phyloP scores from a whole-genome alignment of 306 rosid species.

The Morella rubra region DNA sequence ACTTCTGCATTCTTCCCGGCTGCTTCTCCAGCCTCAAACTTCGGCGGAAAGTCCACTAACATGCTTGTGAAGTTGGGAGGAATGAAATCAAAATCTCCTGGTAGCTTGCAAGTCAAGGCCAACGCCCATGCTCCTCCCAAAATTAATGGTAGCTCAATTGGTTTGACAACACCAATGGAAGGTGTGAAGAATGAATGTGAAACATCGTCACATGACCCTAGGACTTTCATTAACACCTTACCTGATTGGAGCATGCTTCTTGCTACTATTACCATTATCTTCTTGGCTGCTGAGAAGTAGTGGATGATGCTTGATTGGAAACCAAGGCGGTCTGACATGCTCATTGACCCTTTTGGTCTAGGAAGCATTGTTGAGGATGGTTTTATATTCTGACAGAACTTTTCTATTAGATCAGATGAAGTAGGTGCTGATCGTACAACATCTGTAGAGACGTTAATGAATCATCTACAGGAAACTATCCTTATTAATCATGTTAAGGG shows the following conservation, averaged over 20 bases:
- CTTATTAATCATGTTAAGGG: slow-evolving; percentile 94
- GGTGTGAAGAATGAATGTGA: slow-evolving; percentile 58
- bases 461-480: slow-evolving; percentile 99
- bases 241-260: slow-evolving; percentile 99
- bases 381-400: too few species aligned
- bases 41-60: slow-evolving; percentile 40
- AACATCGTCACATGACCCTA: slow-evolving; percentile 58
- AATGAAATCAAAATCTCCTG: slow-evolving; percentile 56
- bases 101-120: slow-evolving; percentile 76
- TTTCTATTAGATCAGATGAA: slow-evolving; percentile 96
- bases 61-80: slow-evolving; percentile 52
- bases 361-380: slow-evolving; percentile 96
- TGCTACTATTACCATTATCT: slow-evolving; percentile 97
- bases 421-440: slow-evolving; percentile 99
- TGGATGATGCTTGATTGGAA: slow-evolving; percentile 99
- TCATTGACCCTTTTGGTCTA: slow-evolving; percentile 86
- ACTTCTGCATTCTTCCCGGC: slow-evolving; percentile 68
- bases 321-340: slow-evolving; percentile 93
- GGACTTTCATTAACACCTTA: slow-evolving; percentile 90
- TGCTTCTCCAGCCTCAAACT: slow-evolving; percentile 51
- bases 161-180: slow-evolving; percentile 51
- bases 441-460: slow-evolving; percentile 93
- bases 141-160: slow-evolving; percentile 70
- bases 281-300: slow-evolving; percentile 98
- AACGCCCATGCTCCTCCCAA: slow-evolving; percentile 92